phyloP scores from a whole-genome alignment of 768 basidiomycete genomes.

The Candolleomyces eurysporus region DNA sequence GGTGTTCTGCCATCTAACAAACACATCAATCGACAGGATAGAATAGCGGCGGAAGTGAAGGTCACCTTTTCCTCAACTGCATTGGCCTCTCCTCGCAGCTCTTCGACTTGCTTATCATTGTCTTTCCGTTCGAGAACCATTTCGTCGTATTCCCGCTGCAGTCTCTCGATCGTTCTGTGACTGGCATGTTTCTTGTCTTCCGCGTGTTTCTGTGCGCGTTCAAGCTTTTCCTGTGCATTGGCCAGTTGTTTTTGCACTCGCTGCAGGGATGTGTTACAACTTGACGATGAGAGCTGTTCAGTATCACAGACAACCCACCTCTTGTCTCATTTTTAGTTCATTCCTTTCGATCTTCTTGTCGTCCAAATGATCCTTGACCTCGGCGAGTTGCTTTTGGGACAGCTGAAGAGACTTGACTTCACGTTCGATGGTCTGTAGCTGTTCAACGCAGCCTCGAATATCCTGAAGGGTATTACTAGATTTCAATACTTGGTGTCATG shows the following conservation, averaged over 20 bases:
- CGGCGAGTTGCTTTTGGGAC: slow-evolving; percentile 65
- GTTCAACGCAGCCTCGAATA: slow-evolving; percentile 67
- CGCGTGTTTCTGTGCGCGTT: slow-evolving; percentile 73
- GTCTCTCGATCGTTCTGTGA: slow-evolving; percentile 68
- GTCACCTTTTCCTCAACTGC: slow-evolving; percentile 64
- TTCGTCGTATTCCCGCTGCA: slow-evolving; percentile 76
- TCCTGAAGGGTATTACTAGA: slow-evolving; percentile 43
- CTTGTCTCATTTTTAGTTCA: slow-evolving; percentile 63
- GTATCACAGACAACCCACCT: slow-evolving; percentile 40
- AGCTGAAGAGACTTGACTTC: slow-evolving; percentile 62
- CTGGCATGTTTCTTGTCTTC: slow-evolving; percentile 78
- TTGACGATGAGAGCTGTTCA: background rate
- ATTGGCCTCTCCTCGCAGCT: slow-evolving; percentile 67
- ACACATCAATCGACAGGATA: background rate
- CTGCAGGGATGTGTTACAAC: slow-evolving; percentile 33
- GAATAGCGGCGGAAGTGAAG: background rate
- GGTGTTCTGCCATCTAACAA: slow-evolving; percentile 71
- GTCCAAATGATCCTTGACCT: slow-evolving; percentile 66
- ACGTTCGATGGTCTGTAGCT: slow-evolving; percentile 71
- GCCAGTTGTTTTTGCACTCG: slow-evolving; percentile 76
- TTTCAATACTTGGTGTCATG: slow-evolving; percentile 1
- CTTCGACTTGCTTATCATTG: slow-evolving; percentile 77
- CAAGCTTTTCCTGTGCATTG: slow-evolving; percentile 82
- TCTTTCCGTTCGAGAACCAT: slow-evolving; percentile 76
- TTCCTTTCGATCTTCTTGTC: slow-evolving; percentile 73